phyloP scores from a whole-genome alignment of 768 basidiomycete species.

The Leccinellum albellum region DNA sequence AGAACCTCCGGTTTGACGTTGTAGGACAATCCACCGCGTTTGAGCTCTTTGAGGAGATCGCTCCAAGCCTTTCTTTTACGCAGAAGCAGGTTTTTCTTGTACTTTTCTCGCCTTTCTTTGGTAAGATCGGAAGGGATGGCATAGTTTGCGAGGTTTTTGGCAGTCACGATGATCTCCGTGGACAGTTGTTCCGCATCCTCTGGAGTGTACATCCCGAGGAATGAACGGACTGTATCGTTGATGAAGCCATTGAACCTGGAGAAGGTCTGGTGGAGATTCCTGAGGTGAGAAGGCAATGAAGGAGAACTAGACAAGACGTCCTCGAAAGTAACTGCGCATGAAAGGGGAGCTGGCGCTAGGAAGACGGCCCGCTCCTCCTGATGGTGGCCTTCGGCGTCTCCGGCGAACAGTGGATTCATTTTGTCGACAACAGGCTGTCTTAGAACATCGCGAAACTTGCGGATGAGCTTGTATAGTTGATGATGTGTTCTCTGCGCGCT shows the following conservation, averaged over 20 bases:
- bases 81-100: constrained; percentile 66
- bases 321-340: background rate
- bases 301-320: constrained; percentile 1
- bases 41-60: constrained; percentile 86
- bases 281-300: constrained; percentile 36
- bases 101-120: constrained; percentile 54
- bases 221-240: constrained; percentile 37
- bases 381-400: constrained; percentile 31
- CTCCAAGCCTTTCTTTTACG: constrained; percentile 90
- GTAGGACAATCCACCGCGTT: constrained; percentile 68
- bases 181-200: constrained; percentile 52
- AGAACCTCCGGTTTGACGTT: constrained; percentile 71
- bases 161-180: constrained; percentile 58
- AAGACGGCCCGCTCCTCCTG: constrained; percentile 12
- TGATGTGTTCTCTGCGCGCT: constrained; percentile 89
- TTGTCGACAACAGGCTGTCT: constrained; percentile 58
- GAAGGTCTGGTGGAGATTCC: constrained; percentile 49
- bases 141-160: constrained; percentile 51
- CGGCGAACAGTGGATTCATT: constrained; percentile 37
- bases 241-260: constrained; percentile 47
- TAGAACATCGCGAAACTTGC: constrained; percentile 90
- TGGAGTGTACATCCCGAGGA: constrained; percentile 40
- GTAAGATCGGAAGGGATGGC: constrained; percentile 40
- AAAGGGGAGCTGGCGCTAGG: background rate
- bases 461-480: constrained; percentile 84